Percentiles rank a stretch among this genome's conserved stretches.
These are phyloP conservation scores for Neofusicoccum laricinum DNA, from an alignment of 2,329 filamentous ascomycete genomes.

Conservation along the genomic window DNA sequence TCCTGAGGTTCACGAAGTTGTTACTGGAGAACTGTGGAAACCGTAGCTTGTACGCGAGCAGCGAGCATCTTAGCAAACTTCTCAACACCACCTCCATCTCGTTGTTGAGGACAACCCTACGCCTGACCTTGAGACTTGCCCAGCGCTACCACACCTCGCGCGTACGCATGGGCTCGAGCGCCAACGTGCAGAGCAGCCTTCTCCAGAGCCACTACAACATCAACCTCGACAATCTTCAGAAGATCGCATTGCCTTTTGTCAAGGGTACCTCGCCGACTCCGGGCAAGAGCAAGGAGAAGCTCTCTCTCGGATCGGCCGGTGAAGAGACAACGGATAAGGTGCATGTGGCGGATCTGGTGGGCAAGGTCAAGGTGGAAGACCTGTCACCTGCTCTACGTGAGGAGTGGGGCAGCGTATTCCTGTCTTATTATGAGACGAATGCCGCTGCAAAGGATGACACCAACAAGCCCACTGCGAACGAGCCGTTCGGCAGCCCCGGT, in stretches of 20 bases:
- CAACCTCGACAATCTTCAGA: conserved; percentile 74
- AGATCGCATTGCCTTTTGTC: conserved; percentile 76
- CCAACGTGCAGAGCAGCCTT: conserved; percentile 66
- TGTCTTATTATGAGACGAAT: conserved; percentile 70
- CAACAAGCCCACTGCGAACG: conserved; percentile 25
- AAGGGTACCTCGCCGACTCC: conserved; percentile 58
- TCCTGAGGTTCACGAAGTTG: conserved; percentile 82
- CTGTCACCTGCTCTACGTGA: conserved; percentile 56
- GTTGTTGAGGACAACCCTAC: conserved; percentile 73
- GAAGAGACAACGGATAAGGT: conserved; percentile 36
- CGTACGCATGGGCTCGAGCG: conserved; percentile 64
- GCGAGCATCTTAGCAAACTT: conserved; percentile 80
- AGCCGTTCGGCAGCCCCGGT: conserved; percentile 30
- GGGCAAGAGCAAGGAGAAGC: conserved; percentile 75
- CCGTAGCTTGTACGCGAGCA: conserved; percentile 92
- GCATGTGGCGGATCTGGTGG: conserved; percentile 65
- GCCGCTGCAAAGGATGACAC: conserved; percentile 26
- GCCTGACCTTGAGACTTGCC: conserved; percentile 79
- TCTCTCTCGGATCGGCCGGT: conserved; percentile 37
- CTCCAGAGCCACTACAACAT: conserved; percentile 79
- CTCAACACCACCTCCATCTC: conserved; percentile 82
- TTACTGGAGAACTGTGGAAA: conserved; percentile 95
- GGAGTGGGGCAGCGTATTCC: conserved; percentile 75
- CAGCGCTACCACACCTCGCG: conserved; percentile 90
- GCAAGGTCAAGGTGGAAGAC: conserved; percentile 62